These are phyloP conservation scores for Eucalyptus victrix DNA, from an alignment of 345 rosid species.

Conservation along the genomic window DNA sequence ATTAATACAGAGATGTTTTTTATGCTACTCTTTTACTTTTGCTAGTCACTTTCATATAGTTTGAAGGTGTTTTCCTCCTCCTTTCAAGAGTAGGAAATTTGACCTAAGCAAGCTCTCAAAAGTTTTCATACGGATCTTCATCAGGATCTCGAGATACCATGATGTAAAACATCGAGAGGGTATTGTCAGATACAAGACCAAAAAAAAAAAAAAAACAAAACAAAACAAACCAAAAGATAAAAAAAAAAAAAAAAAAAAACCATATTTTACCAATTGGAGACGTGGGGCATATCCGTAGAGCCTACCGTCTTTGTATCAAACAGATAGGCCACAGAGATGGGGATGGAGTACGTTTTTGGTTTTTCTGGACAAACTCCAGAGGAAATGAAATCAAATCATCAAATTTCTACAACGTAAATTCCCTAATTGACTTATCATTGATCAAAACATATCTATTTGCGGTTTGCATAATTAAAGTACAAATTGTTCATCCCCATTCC, in stretches of 20 bases:
- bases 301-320: too few relatives aligned
- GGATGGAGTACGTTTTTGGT: neutral
- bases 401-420: neutral
- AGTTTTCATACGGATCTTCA: too few relatives aligned
- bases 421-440: neutral
- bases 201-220: too few relatives aligned
- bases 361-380: neutral
- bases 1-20: neutral
- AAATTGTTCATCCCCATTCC: neutral
- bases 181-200: too few relatives aligned
- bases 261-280: too few relatives aligned
- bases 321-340: neutral
- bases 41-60: neutral
- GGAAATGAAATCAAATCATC: neutral
- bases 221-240: too few relatives aligned
- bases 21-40: neutral
- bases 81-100: neutral
- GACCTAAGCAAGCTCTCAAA: neutral
- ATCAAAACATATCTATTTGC: neutral
- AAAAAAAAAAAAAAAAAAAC: too few relatives aligned
- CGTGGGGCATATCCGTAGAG: too few relatives aligned
- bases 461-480: neutral
- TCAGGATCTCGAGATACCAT: too few relatives aligned
- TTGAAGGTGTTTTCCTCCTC: neutral
- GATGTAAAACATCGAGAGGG: too few relatives aligned